A percentile compares a stretch with the other conserved stretches of the same genome.
These are phyloP conservation scores for Aureobasidium sp. DNA, from an alignment of 2,329 filamentous ascomycete species.

Conservation along the genomic window DNA sequence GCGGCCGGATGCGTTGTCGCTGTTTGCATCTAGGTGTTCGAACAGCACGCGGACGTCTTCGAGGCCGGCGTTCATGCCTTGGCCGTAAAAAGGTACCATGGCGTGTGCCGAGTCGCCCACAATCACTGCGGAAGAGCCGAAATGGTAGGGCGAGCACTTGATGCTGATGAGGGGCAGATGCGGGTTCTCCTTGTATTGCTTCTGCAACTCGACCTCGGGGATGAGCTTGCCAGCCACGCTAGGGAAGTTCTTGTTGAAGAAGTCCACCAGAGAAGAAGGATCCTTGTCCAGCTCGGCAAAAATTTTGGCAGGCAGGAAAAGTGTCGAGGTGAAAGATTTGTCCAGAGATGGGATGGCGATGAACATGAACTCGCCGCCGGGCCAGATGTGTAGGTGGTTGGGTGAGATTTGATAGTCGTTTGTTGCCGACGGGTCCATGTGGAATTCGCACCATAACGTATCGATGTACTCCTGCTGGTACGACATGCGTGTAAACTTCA, in stretches of 20 bases:
- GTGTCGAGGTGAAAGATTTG: conserved; percentile 86
- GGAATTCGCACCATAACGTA: conserved; percentile 94
- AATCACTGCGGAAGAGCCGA: conserved; percentile 66
- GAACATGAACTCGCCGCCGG: conserved; percentile 90
- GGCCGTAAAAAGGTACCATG: conserved; percentile 97
- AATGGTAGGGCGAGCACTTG: conserved; percentile 86
- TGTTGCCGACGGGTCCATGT: conserved; percentile 43
- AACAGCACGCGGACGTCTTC: conserved; percentile 91
- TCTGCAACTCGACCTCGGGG: conserved; percentile 54
- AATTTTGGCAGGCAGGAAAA: conserved; percentile 70
- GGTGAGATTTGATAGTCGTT: conserved; percentile 71
- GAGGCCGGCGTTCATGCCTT: conserved; percentile 94
- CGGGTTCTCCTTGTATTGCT: conserved; percentile 72
- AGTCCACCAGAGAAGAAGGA: conserved; percentile 52
- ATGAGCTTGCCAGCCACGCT: conserved; percentile 67
- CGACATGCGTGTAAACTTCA: conserved; percentile 88
- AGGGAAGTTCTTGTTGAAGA: conserved; percentile 79
- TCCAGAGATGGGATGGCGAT: conserved; percentile 89
- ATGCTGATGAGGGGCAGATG: conserved; percentile 90
- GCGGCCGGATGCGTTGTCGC: conserved; percentile 31
- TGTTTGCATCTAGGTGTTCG: conserved; percentile 63
- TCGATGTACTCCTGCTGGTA: conserved; percentile 95
- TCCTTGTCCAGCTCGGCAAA: conserved; percentile 60
- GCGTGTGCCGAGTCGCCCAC: conserved; percentile 92
- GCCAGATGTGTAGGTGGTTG: conserved; percentile 96